Conservation (phyloP, 345 rosid genomes). For the Eucalyptus regnans region DNA sequence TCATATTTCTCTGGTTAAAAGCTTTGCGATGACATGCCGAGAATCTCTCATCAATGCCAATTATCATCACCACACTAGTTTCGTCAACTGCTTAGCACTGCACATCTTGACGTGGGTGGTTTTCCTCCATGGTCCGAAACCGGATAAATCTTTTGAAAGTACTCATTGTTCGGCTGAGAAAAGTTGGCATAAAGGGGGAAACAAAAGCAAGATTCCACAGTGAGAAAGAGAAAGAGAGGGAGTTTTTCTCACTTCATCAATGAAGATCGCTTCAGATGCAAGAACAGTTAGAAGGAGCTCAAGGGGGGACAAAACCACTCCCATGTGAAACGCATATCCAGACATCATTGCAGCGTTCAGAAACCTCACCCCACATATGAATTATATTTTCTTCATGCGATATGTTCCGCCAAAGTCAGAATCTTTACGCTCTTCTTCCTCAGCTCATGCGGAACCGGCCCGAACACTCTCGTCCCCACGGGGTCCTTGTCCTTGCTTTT, state of each 20-base stretch:
- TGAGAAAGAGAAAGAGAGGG: background rate
- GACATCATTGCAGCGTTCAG: background rate
- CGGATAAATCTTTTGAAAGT: background rate
- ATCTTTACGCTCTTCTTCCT: conserved; percentile 84
- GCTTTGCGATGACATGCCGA: background rate
- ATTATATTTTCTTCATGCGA: conserved; percentile 35
- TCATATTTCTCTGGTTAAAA: background rate
- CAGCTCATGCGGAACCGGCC: conserved; percentile 94
- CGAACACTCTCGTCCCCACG: conserved; percentile 70
- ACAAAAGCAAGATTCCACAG: background rate
- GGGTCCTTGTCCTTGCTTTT: conserved; percentile 53
- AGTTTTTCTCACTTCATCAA: background rate
- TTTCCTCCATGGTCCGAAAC: background rate
- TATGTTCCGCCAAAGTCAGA: conserved; percentile 71
- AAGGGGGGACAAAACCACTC: background rate
- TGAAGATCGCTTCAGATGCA: background rate
- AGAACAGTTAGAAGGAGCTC: background rate
- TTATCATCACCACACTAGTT: background rate
- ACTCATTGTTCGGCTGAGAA: background rate
- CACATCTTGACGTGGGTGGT: background rate
- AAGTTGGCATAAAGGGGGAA: background rate
- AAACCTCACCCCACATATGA: background rate
- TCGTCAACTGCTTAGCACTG: background rate
- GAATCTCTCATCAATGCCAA: background rate
- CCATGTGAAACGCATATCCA: background rate